Evolutionary conservation across 1,284 basidiomycete genomes (phyloP).

Genomic region (Spongispora temasekensis): DNA sequence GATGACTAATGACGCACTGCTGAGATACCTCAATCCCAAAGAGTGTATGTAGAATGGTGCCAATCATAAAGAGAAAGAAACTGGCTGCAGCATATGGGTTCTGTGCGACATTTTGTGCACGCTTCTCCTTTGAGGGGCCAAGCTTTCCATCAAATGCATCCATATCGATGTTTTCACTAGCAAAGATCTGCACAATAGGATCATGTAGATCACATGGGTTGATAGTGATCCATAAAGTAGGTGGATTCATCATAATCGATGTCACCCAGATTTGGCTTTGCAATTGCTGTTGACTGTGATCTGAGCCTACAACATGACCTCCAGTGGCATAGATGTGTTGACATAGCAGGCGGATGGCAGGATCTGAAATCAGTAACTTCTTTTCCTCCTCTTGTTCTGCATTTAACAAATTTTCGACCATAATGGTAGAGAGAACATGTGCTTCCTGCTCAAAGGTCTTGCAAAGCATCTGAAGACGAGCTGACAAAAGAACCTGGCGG

Average conservation of each 20-base stretch:
- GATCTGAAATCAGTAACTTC: not conserved
- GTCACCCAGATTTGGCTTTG: conserved; percentile 16
- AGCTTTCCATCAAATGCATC: conserved; percentile 18
- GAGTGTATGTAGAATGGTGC: conserved; percentile 25
- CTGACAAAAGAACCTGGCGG: not conserved
- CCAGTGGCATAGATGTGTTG: not conserved
- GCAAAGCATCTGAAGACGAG: not conserved
- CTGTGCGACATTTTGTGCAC: conserved; percentile 34
- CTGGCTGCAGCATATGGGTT: conserved; percentile 42
- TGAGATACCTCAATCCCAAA: conserved; percentile 35
- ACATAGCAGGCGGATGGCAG: not conserved
- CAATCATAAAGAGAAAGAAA: conserved; percentile 43
- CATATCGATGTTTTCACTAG: conserved; percentile 41
- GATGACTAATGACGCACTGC: not conserved
- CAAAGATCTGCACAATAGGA: conserved; percentile 40
- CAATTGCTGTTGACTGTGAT: not conserved
- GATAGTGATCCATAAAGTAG: conserved; percentile 13
- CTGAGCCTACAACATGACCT: not conserved
- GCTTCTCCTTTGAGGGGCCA: conserved; percentile 30
- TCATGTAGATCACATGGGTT: conserved; percentile 34
- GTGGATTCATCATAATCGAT: conserved; percentile 11
- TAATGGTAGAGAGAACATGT: not conserved
- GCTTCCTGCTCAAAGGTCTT: not conserved
- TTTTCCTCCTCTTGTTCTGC: not conserved
- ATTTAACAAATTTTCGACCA: not conserved